phyloP scores from a whole-genome alignment of 2,329 filamentous ascomycete species.

The Pseudocercospora musae region DNA sequence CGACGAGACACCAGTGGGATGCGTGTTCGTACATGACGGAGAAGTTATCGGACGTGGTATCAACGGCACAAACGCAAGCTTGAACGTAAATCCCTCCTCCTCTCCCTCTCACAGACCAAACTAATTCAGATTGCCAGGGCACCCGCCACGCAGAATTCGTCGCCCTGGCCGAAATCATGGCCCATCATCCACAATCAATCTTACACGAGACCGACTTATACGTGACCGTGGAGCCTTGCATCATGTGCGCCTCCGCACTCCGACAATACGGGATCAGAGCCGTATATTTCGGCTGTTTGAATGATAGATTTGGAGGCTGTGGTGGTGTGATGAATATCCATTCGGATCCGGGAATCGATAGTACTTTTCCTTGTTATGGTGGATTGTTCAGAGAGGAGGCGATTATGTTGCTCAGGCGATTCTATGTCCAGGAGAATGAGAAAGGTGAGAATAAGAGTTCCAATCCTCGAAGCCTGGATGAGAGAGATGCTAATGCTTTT shows the following conservation, averaged over 20 bases:
- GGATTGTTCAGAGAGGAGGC: constrained; percentile 89
- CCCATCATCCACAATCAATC: constrained; percentile 63
- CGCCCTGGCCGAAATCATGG: constrained; percentile 67
- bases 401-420: constrained; percentile 84
- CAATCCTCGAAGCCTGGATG: constrained; percentile 23
- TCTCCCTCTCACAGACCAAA: background rate
- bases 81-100: constrained; percentile 50
- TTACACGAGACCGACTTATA: constrained; percentile 78
- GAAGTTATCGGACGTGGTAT: constrained; percentile 83
- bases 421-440: constrained; percentile 97
- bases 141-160: constrained; percentile 96
- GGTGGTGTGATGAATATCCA: constrained; percentile 91
- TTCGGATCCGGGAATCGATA: constrained; percentile 69
- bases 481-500: background rate
- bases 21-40: constrained; percentile 80
- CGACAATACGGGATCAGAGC: constrained; percentile 82
- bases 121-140: constrained; percentile 51
- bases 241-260: constrained; percentile 95
- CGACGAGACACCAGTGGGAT: constrained; percentile 95
- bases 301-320: constrained; percentile 95
- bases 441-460: constrained; percentile 57
- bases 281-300: constrained; percentile 92
- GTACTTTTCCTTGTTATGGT: constrained; percentile 76
- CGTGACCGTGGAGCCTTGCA: constrained; percentile 95
- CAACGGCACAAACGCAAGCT: constrained; percentile 92